Conservation (phyloP, 352 stramenopile genomes). For the Aphanomyces astaci region DNA sequence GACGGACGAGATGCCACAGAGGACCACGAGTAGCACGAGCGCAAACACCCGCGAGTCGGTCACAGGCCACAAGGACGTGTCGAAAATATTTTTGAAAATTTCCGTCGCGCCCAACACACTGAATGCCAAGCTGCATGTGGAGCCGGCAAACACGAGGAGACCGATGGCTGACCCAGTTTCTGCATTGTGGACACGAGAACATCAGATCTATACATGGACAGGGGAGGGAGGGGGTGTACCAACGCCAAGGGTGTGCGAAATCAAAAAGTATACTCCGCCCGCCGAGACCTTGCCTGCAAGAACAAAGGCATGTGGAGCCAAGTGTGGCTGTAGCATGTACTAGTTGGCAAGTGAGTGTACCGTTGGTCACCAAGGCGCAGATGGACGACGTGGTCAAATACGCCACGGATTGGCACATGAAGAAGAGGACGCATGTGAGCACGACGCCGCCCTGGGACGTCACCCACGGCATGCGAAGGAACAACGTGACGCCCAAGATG, state of each 20-base stretch:
- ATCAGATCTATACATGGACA: too few relatives aligned
- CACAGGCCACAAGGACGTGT: conserved; percentile 18
- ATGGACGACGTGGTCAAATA: conserved; percentile 27
- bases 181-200: too few relatives aligned
- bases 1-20: conserved; percentile 15
- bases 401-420: conserved; percentile 25
- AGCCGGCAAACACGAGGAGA: background rate
- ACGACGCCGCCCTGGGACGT: conserved; percentile 23
- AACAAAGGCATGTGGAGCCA: conserved; percentile 18
- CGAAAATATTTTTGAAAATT: conserved; percentile 20
- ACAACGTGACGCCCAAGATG: conserved; percentile 27
- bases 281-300: conserved; percentile 21
- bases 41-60: conserved; percentile 16
- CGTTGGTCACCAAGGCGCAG: conserved; percentile 27
- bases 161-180: conserved; percentile 12
- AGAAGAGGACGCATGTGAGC: conserved; percentile 25
- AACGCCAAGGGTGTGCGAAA: conserved; percentile 19
- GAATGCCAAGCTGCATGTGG: conserved; percentile 8
- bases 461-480: conserved; percentile 27
- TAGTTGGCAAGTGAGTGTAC: background rate
- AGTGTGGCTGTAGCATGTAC: too few relatives aligned
- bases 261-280: conserved; percentile 25
- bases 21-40: conserved; percentile 13
- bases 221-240: too few relatives aligned
- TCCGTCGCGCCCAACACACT: background rate